Percentiles rank a stretch among this genome's conserved stretches.
Conservation (phyloP, 306 rosid species). For the Vigna reflexopilosa region DNA sequence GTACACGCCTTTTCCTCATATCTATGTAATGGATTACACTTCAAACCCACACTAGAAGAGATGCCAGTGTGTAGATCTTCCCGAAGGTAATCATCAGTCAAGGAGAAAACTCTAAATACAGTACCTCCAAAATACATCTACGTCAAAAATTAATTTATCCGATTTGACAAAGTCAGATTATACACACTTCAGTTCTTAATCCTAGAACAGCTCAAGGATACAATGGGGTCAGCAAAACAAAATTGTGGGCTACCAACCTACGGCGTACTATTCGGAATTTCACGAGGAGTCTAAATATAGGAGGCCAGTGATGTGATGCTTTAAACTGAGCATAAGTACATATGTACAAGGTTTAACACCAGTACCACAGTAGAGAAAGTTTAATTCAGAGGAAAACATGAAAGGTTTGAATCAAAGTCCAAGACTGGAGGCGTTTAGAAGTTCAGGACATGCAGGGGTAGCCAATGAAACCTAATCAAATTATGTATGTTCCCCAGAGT, state of each 20-base stretch:
- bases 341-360: not conserved
- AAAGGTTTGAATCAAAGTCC: not conserved
- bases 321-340: not conserved
- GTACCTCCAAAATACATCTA: not conserved
- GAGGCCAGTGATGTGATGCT: not conserved
- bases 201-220: not conserved
- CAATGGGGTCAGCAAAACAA: not conserved
- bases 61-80: not conserved
- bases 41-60: constrained; percentile 3
- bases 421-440: not conserved
- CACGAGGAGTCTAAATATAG: not conserved
- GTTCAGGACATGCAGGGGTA: not conserved
- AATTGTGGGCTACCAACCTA: not conserved
- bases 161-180: not conserved
- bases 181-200: not conserved
- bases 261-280: not conserved
- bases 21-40: not conserved
- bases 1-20: not conserved
- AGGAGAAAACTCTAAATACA: constrained; percentile 8
- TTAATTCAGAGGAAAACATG: not conserved
- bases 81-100: not conserved
- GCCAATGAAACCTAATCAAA: not conserved
- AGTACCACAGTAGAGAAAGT: not conserved
- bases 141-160: not conserved
- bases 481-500: not conserved